These are phyloP conservation scores for Phytophthora lateralis DNA, from an alignment of 352 stramenopile genomes.

Conservation along the genomic window DNA sequence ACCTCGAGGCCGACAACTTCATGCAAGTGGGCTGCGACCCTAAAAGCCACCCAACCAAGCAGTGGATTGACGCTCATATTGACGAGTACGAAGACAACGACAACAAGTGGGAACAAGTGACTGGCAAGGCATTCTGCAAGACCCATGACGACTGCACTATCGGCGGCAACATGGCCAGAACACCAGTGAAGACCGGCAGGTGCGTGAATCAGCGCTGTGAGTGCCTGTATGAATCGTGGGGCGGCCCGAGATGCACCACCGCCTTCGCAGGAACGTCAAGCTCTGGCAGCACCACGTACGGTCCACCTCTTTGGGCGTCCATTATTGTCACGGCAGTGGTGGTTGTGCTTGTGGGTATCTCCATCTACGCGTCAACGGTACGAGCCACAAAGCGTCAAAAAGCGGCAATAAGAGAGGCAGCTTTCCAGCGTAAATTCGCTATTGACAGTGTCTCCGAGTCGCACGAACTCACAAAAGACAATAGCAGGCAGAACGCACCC, in stretches of 20 bases:
- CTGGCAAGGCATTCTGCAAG: conserved; percentile 48
- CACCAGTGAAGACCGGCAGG: conserved; percentile 38
- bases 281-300: conserved; percentile 17
- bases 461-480: conserved; percentile 13
- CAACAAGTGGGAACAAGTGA: conserved; percentile 47
- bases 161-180: conserved; percentile 26
- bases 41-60: conserved; percentile 49
- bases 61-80: conserved; percentile 64
- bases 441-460: conserved; percentile 9
- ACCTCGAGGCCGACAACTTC: conserved; percentile 43
- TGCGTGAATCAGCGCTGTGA: conserved; percentile 54
- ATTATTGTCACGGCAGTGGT: conserved; percentile 13
- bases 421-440: conserved; percentile 9
- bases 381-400: conserved; percentile 19
- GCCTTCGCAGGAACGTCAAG: conserved; percentile 13
- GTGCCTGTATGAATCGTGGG: conserved; percentile 56
- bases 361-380: conserved; percentile 20
- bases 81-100: conserved; percentile 62
- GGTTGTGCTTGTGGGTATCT: conserved; percentile 1
- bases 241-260: conserved; percentile 27
- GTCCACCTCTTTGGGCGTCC: conserved; percentile 18
- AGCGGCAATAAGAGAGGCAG: conserved; percentile 8
- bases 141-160: conserved; percentile 60
- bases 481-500: background rate
- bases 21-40: conserved; percentile 65